Evolutionary conservation across 352 stramenopile genomes (phyloP), one percentile per base, ranked within the genome.

Genomic region (Phytopythium vexans): DNA sequence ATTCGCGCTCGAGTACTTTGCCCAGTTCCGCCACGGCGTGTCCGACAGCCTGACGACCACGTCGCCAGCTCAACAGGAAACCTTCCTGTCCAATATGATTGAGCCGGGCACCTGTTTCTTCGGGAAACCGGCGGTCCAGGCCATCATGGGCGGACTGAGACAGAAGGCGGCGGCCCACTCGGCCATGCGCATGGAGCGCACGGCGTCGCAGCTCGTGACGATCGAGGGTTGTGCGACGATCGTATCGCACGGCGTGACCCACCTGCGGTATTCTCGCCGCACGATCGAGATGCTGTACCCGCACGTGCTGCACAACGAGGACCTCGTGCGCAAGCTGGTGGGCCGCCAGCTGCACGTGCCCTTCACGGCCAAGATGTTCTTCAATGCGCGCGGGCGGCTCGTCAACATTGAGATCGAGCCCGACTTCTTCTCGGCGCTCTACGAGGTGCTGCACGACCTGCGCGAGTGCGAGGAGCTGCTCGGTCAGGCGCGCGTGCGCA

Each of bases 241-340:
- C 8, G 34, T 65, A 1, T 62, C 70, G 3, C 35, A 58, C 8
- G 77, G 73, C 6, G 55, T 60, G 12, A 41, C 86, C 48, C 60
- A 81, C 37, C 42, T 81, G 50, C 68, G 66, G 1, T 83, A 84
- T 51, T 70, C 67, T 3, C 67, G 66, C 21, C 56, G 56, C 9
- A 83, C 72, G 4, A 70, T 86, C 38, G 57, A 82, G 47, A 64
- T 52, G 12, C 48, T 88, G 16, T 88, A 74, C 43, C 74, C 74
- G 9, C 60, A 82, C 35, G 53, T 62, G 5, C n/a, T 65, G 7
- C 43, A 46, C 49, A 39, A 85, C 21, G 64, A 73, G 39, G 43
- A 66, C 4, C 60, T 86, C 33, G 56, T 85, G 42, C 65, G 77
- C 39, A 64, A 63, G 33, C 63, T 88, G 2, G 46, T 88, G 16